Conservation (phyloP, 371 early-diverging fungal species). For the Lichtheimia ramosa region DNA sequence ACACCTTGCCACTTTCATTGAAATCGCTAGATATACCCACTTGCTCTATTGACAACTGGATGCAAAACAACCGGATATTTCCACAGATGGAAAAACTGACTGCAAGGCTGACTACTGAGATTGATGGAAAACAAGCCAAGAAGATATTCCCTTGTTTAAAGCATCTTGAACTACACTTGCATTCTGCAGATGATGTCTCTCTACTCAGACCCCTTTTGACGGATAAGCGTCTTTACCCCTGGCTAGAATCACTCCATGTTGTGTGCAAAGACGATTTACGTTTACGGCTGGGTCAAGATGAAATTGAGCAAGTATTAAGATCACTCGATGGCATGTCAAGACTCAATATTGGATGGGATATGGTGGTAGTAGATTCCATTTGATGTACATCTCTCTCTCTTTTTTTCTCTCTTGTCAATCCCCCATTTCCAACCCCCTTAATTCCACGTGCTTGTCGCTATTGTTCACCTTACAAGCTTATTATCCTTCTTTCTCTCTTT, state of each 20-base stretch:
- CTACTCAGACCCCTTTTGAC: slow-evolving; percentile 26
- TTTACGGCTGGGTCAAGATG: slow-evolving; percentile 19
- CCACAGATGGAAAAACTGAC: slow-evolving; percentile 10
- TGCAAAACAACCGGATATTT: slow-evolving; percentile 13
- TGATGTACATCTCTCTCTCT: background rate
- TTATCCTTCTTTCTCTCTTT: no score
- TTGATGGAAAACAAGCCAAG: slow-evolving; percentile 21
- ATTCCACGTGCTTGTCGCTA: background rate
- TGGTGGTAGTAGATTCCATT: slow-evolving; percentile 26
- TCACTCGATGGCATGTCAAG: slow-evolving; percentile 29
- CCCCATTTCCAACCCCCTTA: background rate
- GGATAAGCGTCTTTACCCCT: slow-evolving; percentile 26
- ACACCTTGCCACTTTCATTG: background rate
- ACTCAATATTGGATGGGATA: slow-evolving; percentile 41
- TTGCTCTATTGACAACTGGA: slow-evolving; percentile 17
- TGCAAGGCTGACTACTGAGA: slow-evolving; percentile 8
- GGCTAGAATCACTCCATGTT: slow-evolving; percentile 29
- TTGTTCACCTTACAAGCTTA: no score
- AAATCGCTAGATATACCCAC: slow-evolving; percentile 23
- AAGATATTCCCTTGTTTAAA: slow-evolving; percentile 21
- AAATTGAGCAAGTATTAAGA: slow-evolving; percentile 20
- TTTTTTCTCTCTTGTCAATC: no score
- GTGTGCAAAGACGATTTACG: slow-evolving; percentile 25
- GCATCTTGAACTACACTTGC: slow-evolving; percentile 20
- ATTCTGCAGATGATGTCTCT: slow-evolving; percentile 1